A percentile compares a stretch with the other conserved stretches of the same genome.
Conservation (phyloP, 2,329 filamentous ascomycete species). For the Aspergillus transmontanensis region DNA sequence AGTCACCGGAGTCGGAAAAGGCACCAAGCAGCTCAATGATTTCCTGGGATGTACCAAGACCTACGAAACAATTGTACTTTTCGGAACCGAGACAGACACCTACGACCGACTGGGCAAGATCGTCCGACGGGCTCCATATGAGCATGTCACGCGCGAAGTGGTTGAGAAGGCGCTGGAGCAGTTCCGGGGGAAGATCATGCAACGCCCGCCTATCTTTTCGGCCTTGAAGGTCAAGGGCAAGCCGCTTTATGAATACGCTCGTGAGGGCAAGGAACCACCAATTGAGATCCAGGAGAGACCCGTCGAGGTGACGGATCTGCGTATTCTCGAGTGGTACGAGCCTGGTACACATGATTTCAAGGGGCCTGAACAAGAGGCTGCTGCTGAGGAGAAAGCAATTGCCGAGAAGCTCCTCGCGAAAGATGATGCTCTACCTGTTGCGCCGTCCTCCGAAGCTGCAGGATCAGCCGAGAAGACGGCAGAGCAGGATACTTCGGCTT, state of each 20-base stretch:
- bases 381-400: constrained; percentile 71
- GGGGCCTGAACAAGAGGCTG: constrained; percentile 80
- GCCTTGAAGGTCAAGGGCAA: constrained; percentile 93
- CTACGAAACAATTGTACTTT: constrained; percentile 86
- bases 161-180: constrained; percentile 74
- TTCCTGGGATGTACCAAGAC: constrained; percentile 90
- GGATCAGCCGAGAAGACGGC: constrained; percentile 7
- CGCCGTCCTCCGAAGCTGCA: constrained; percentile 28
- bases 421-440: constrained; percentile 30
- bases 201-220: constrained; percentile 90
- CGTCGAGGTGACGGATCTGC: constrained; percentile 75
- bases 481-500: constrained; percentile 18
- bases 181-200: constrained; percentile 82
- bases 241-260: constrained; percentile 91
- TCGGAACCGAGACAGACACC: constrained; percentile 88
- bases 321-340: constrained; percentile 81
- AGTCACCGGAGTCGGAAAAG: constrained; percentile 82
- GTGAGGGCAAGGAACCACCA: constrained; percentile 84
- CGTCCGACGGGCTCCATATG: constrained; percentile 72
- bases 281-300: constrained; percentile 78
- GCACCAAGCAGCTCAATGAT: constrained; percentile 76
- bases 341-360: constrained; percentile 76
- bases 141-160: constrained; percentile 75
- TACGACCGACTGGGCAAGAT: constrained; percentile 88
- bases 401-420: constrained; percentile 66